A percentile compares a stretch with the other conserved stretches of the same genome.
phyloP scores from a whole-genome alignment of 495 filamentous ascomycete species.

The Talaromyces liani region DNA sequence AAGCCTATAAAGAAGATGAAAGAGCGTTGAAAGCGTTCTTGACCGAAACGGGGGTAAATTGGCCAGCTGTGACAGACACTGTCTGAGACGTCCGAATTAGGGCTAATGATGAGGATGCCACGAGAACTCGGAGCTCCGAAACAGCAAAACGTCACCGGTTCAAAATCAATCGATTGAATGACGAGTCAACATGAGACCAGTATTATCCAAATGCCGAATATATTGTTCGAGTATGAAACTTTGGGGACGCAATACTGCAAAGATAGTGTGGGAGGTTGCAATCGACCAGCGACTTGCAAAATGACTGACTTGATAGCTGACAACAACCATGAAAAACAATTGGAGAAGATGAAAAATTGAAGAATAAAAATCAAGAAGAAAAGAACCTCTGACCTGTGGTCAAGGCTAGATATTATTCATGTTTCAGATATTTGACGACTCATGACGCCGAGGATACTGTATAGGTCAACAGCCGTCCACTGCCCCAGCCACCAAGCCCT shows the following conservation, averaged over 20 bases:
- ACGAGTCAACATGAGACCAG: neutral
- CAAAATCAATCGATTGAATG: neutral
- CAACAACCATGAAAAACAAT: neutral
- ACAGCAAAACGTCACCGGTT: neutral
- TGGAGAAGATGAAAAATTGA: neutral
- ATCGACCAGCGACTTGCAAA: neutral
- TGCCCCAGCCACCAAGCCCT: neutral
- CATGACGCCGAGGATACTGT: neutral
- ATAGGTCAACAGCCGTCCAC: neutral
- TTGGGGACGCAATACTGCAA: neutral
- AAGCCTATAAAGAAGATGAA: neutral
- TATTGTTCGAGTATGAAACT: neutral
- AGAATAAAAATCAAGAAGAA: neutral
- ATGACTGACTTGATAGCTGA: neutral
- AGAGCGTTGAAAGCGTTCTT: neutral
- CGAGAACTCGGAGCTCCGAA: neutral
- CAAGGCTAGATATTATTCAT: neutral
- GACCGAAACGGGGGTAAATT: neutral
- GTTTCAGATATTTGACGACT: neutral
- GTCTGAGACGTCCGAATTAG: conserved; percentile 1
- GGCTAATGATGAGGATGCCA: neutral
- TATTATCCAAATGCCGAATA: neutral
- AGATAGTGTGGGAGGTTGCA: neutral
- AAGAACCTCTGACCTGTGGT: neutral
- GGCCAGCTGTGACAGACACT: neutral